phyloP scores from a whole-genome alignment of 2,329 filamentous ascomycete genomes.

The Capronia americana region DNA sequence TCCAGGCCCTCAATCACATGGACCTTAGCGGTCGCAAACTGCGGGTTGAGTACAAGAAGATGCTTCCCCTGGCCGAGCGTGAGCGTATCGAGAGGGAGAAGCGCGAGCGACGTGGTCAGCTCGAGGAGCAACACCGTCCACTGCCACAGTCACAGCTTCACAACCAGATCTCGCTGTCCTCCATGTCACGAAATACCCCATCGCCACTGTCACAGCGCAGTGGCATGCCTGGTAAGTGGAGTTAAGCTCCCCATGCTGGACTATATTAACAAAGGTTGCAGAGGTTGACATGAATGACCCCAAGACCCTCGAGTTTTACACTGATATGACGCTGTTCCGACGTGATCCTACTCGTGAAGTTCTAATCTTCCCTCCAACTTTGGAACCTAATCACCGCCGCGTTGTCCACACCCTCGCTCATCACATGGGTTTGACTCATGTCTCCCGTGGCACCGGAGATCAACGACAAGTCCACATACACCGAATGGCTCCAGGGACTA shows the following conservation, averaged over 20 bases:
- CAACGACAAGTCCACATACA: conserved; percentile 90
- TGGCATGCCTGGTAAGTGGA: conserved; percentile 51
- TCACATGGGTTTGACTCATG: conserved; percentile 89
- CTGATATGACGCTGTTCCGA: conserved; percentile 87
- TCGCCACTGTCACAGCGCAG: conserved; percentile 68
- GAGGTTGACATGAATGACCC: conserved; percentile 93
- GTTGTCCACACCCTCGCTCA: conserved; percentile 94
- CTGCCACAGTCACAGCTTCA: conserved; percentile 71
- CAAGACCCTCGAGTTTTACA: conserved; percentile 84
- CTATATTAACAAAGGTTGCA: conserved; percentile 43
- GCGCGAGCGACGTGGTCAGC: conserved; percentile 89
- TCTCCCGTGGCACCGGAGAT: conserved; percentile 86
- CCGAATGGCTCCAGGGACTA: conserved; percentile 57
- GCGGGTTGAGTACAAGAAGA: conserved; percentile 98
- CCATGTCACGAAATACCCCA: conserved; percentile 69
- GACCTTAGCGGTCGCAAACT: conserved; percentile 94
- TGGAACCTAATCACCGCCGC: conserved; percentile 82
- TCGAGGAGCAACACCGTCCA: conserved; percentile 93
- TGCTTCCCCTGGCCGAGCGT: conserved; percentile 91
- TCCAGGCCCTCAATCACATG: conserved; percentile 92
- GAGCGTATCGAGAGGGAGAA: conserved; percentile 98
- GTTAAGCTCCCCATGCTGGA: conserved; percentile 30
- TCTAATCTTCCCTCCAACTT: conserved; percentile 79
- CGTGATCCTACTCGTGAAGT: conserved; percentile 78
- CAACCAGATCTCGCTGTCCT: conserved; percentile 85